Base-by-base conservation (phyloP, 1,139 yeast genomes). In the Lodderomyces theae region DNA sequence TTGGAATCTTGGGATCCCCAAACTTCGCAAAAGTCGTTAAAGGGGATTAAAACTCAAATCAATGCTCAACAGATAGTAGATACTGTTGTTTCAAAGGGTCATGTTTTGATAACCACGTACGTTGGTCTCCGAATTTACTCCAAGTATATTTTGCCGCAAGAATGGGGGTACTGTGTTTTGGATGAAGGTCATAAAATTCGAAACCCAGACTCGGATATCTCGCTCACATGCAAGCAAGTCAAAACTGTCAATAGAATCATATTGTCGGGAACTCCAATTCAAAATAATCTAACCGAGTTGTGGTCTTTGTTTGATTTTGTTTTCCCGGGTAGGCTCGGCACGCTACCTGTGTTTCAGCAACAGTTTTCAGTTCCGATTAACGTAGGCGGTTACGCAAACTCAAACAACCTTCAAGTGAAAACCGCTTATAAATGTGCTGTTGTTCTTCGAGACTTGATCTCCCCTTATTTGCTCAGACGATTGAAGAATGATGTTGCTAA, bases 361-460 rank as follows among this genome's bases (percentile, higher is more conserved):
- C 96, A 92, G 57, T 92, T 92, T 60, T 85, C 96, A 1, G 72
- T 83, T 2, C 99, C 98, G 0, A 94, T 92, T 32, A 90, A 89
- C 54, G 77, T 87, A 62, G 99, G 98, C n/a, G 99, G 99, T 0
- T 92, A 94, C 61, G 96, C 98, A 2, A 92, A 92, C 65, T 98
- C 98, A 0, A 82, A 95, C 1, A 92, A 92, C 59, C 79, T 92
- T 4, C 97, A 94, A 57, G 97, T 94, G 0, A 97, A 92, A 57
- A 84, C 97, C 0, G 97, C 97, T 1, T 90, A 86, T 57, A 89
- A 89, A 58, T 92, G 97, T 68, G 98, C 98, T 0, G 95, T 90
- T 7, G 84, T 92, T 2, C 63, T 92, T 39, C 72, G 96, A 41
- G 96, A 92, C 52, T 64, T 92, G 51, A 88, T 92, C 7, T 80